Evolutionary conservation across 306 rosid genomes (phyloP).

Genomic region (Echinosophora koreensis): DNA sequence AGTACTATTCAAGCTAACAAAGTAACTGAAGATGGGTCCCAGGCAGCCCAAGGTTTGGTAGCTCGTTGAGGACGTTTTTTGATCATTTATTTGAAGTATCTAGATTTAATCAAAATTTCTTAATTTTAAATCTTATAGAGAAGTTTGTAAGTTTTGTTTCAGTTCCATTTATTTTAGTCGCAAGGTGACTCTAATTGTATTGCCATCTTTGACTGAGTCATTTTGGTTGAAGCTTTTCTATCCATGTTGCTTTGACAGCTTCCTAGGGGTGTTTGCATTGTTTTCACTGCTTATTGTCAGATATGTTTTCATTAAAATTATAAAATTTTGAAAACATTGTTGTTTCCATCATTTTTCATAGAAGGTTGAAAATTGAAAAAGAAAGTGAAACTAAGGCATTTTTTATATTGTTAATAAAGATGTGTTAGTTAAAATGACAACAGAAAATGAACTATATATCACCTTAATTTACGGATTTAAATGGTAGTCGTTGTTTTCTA

Average conservation of each 20-base stretch:
- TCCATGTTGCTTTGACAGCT: not conserved
- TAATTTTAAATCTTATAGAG: not conserved
- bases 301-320: too few relatives aligned
- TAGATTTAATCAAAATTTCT: conserved; percentile 31
- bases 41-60: conserved; percentile 72
- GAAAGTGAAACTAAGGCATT: too few relatives aligned
- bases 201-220: conserved; percentile 37
- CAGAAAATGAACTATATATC: too few relatives aligned
- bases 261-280: not conserved
- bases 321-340: too few relatives aligned
- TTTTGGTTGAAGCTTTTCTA: conserved; percentile 12
- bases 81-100: conserved; percentile 40
- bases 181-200: conserved; percentile 35
- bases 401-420: too few relatives aligned
- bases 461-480: too few relatives aligned
- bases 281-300: too few relatives aligned
- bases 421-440: too few relatives aligned
- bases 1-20: conserved; percentile 82
- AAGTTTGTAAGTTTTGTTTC: conserved; percentile 22
- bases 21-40: conserved; percentile 74
- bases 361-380: too few relatives aligned
- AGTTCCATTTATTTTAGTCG: conserved; percentile 28
- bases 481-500: too few relatives aligned
- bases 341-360: too few relatives aligned
- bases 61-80: conserved; percentile 60